Evolutionary conservation across 805 yeast genomes (phyloP), one percentile per base, ranked within the genome.

Genomic region (Brettanomyces custersianus): DNA sequence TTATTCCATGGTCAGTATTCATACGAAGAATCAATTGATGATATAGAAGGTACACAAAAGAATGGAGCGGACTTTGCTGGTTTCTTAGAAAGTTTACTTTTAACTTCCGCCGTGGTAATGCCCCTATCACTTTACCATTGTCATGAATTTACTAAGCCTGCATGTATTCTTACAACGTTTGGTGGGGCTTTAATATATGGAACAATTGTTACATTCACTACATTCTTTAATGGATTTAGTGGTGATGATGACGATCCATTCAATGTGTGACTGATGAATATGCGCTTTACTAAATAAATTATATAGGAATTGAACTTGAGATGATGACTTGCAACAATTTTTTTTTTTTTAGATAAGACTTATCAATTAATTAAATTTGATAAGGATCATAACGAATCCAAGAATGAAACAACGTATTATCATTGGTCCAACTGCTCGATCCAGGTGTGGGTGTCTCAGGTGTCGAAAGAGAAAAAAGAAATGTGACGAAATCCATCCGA

Each of bases 141-240:
- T 33, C 72, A 71, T 41, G 64, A 86, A 31, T 74, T 90, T 41
- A 73, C 78, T n/a, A 55, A 67, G 13, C 62, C 75, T 5, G 95
- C 96, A 16, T 73, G 77, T 59, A 46, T 72, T 15, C 77, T 90
- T 77, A 81, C 95, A 32, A 70, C 84, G 22, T 38, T 67, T 10
- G 98, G 97, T 12, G 97, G 97, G n/a, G 43, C 69, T 15, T 68
- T 88, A 41, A 84, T 90, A 31, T 88, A 82, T 59, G 72, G 78
- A 5, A 80, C 96, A 5, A 86, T 90, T 22, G 80, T 84, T 34
- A 74, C 84, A 6, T 90, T 90, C 54, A 77, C 84, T 4, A 66
- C 78, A 53, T 85, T 83, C 51, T 90, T 90, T 66, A 77, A 74
- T 40, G 73, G 73, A 19, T 44, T 59, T 21, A 70, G 65, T 22